phyloP scores from a whole-genome alignment of 139 green algal species.

The Cymbomonas tetramitiformis region DNA sequence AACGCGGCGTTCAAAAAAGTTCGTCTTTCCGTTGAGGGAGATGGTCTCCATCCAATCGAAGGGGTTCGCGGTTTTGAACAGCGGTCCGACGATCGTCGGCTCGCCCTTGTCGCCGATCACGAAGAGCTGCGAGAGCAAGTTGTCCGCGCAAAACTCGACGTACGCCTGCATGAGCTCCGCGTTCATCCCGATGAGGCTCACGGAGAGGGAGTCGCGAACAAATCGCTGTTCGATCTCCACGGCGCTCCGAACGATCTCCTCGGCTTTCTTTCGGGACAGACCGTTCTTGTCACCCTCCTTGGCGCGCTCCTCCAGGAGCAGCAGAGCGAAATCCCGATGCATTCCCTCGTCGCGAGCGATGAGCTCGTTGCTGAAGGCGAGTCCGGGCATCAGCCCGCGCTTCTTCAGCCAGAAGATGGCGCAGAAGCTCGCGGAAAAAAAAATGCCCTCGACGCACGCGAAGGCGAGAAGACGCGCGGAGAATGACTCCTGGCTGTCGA shows the following conservation, averaged over 20 bases:
- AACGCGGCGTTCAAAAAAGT: constrained; percentile 92
- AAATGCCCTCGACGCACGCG: constrained; percentile 92
- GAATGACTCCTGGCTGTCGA: constrained; percentile 55
- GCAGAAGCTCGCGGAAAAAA: constrained; percentile 94
- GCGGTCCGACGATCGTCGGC: constrained; percentile 45
- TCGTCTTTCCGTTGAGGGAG: constrained; percentile 72
- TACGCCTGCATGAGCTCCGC: constrained; percentile 69
- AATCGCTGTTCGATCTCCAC: constrained; percentile 92
- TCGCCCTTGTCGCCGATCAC: constrained; percentile 12
- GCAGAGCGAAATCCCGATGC: constrained; percentile 93
- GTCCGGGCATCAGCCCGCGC: constrained; percentile 84
- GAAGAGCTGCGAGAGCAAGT: constrained; percentile 74
- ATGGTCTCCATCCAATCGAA: constrained; percentile 97
- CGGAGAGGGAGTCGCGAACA: constrained; percentile 63
- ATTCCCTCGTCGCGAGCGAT: constrained; percentile 94
- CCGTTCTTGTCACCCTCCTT: constrained; percentile 70
- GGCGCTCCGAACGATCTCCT: constrained; percentile 69
- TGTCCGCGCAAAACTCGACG: constrained; percentile 94
- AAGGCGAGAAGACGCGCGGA: constrained; percentile 87
- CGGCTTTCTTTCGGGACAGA: constrained; percentile 42
- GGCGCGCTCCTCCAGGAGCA: constrained; percentile 60
- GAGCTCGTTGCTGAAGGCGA: constrained; percentile 97
- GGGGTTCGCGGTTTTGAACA: constrained; percentile 65
- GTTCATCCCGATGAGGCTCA: constrained; percentile 72
- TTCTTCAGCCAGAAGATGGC: constrained; percentile 99